Evolutionary conservation across 495 filamentous ascomycete species (phyloP), one percentile per base, ranked within the genome.

Genomic region (Penicillium bovifimosum): DNA sequence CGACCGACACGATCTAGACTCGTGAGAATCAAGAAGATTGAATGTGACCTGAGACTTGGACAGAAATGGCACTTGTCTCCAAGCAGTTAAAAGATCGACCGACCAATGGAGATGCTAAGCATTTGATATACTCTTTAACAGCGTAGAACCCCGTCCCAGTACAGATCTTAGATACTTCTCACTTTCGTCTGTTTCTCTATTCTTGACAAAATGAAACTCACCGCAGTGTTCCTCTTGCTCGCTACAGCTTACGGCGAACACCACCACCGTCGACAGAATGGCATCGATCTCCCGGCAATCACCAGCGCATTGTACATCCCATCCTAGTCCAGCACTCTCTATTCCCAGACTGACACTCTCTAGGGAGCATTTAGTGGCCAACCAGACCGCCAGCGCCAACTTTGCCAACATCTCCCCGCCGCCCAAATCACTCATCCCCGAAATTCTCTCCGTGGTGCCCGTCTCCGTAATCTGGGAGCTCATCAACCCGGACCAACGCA

Each of bases 361-460:
- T 3, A 56, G 46, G 13, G 47, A 35, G 18, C 38, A 63, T 28
- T 8, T 56, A 14, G 49, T 55, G 7, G 47, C 58, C 13, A 59
- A 56, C 35, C 40, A 56, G 45, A 59, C 60, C 33, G 41, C 53
- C 41, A 52, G 43, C 13, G 59, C 56, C 24, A 65, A 68, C 46
- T 63, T 69, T 18, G 63, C 41, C 41, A 71, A 69, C 49, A 67
- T 71, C 52, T 63, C 64, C 9, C 53, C 63, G 17, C 62, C 66
- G 0, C 66, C 66, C 0, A 56, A 53, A 31, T 52, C 58, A 2
- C 53, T 71, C 38, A 63, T 71, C 35, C 52, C 49, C 6, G 62
- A 67, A 27, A 63, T 69, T 39, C 48, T 71, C 14, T 54, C 60
- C 1, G 60, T 60, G 9, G 54, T 71, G 10, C 68, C 68, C 10